Evolutionary conservation across 2,329 filamentous ascomycete species (phyloP).

Genomic region (Chrysoporthe austroafricana): DNA sequence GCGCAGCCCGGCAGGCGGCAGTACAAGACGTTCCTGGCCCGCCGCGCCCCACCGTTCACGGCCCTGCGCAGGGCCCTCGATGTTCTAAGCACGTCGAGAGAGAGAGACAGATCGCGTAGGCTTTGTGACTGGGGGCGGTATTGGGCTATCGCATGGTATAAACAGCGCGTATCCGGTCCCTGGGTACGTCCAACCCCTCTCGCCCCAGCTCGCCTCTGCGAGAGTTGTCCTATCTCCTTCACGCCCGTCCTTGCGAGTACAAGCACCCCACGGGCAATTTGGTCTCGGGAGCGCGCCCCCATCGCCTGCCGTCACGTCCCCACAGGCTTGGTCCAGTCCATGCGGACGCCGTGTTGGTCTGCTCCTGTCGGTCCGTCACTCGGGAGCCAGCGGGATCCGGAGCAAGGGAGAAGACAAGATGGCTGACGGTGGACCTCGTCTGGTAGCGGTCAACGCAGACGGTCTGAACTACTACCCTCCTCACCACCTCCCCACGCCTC

Average conservation of each 20-base stretch:
- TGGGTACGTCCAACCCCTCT: not conserved
- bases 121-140: not conserved
- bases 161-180: not conserved
- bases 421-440: conserved; percentile 24
- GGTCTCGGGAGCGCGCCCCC: no score
- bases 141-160: not conserved
- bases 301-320: no score
- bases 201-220: not conserved
- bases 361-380: no score
- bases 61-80: not conserved
- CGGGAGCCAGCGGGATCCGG: not conserved
- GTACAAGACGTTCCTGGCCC: not conserved
- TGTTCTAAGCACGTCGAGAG: not conserved
- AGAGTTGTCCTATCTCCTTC: not conserved
- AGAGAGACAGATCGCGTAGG: not conserved
- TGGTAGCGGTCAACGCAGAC: conserved; percentile 19
- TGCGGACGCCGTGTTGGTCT: no score
- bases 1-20: not conserved
- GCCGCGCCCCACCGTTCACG: not conserved
- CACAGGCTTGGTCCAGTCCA: no score
- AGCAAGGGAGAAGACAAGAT: conserved; percentile 6
- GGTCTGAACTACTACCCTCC: conserved; percentile 7
- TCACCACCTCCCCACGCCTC: conserved; percentile 8
- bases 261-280: no score
- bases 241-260: not conserved